Evolutionary conservation across 495 filamentous ascomycete genomes (phyloP).

Genomic region (Gamarada debralockiae): DNA sequence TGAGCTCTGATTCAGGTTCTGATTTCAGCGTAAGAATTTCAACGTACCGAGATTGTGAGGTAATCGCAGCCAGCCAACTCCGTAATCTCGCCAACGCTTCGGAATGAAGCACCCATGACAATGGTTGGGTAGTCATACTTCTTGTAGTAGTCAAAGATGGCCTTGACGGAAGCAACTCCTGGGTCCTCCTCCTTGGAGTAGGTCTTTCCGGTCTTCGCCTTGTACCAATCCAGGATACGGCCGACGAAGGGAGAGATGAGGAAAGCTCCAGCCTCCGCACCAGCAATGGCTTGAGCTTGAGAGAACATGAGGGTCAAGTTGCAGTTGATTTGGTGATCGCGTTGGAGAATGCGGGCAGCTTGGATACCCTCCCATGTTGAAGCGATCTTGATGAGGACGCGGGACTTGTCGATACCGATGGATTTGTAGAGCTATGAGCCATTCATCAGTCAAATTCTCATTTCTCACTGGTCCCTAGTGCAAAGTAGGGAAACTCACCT

Average conservation of each 20-base stretch:
- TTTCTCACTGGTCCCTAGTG: no score
- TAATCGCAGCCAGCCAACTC: constrained; percentile 98
- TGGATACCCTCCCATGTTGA: constrained; percentile 97
- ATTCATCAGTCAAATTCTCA: no score
- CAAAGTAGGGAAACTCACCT: constrained; percentile 66
- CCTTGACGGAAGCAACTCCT: constrained; percentile 91
- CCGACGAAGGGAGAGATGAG: constrained; percentile 99
- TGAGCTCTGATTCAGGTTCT: constrained; percentile 4
- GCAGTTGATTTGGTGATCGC: constrained; percentile 90
- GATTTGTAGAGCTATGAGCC: constrained; percentile 89
- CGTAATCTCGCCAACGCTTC: constrained; percentile 91
- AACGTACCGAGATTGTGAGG: constrained; percentile 88
- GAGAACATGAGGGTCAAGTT: constrained; percentile 99
- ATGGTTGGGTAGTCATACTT: constrained; percentile 98
- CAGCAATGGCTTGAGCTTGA: constrained; percentile 88
- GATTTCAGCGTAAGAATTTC: neutral
- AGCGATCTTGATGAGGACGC: constrained; percentile 87
- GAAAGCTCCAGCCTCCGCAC: constrained; percentile 94
- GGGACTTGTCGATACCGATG: constrained; percentile 86
- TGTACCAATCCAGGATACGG: constrained; percentile 99
- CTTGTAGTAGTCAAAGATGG: constrained; percentile 99
- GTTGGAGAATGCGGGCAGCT: constrained; percentile 91
- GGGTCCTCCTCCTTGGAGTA: constrained; percentile 88
- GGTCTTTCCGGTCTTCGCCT: constrained; percentile 90
- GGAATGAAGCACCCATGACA: constrained; percentile 99